These are phyloP conservation scores for Talaromyces sp. DNA, from an alignment of 2,329 filamentous ascomycete species.

Conservation along the genomic window DNA sequence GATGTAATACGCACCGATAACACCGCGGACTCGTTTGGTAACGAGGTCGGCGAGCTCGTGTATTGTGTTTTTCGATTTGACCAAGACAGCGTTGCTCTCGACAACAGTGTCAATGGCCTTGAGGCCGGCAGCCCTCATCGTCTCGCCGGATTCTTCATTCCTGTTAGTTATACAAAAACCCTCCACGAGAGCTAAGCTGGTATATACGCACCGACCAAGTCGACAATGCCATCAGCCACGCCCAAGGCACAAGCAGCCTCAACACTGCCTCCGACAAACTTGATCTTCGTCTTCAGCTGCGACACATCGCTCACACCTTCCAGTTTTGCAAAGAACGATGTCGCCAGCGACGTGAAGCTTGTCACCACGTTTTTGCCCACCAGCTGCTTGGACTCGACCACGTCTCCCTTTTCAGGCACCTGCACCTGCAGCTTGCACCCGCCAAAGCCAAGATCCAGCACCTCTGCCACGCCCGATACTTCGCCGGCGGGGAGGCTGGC, in stretches of 20 bases:
- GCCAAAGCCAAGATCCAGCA: slow-evolving; percentile 88
- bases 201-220: slow-evolving; percentile 76
- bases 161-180: not conserved
- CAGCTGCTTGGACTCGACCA: slow-evolving; percentile 65
- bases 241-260: slow-evolving; percentile 94
- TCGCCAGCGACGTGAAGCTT: slow-evolving; percentile 81
- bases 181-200: not conserved
- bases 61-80: slow-evolving; percentile 80
- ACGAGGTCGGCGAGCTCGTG: slow-evolving; percentile 81
- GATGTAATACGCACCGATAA: slow-evolving; percentile 62
- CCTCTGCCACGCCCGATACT: slow-evolving; percentile 64
- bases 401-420: slow-evolving; percentile 76
- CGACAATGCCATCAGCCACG: slow-evolving; percentile 93
- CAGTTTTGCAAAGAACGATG: slow-evolving; percentile 75
- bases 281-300: slow-evolving; percentile 59
- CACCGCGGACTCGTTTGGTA: slow-evolving; percentile 77
- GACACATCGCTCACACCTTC: slow-evolving; percentile 45
- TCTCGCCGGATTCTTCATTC: slow-evolving; percentile 81
- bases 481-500: slow-evolving; percentile 41
- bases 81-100: slow-evolving; percentile 78
- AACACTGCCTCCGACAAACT: slow-evolving; percentile 92
- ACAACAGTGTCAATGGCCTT: slow-evolving; percentile 93
- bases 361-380: slow-evolving; percentile 92
- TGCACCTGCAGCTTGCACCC: slow-evolving; percentile 94
- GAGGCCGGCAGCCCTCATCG: slow-evolving; percentile 91